These are phyloP conservation scores for Boletus tomentosulus DNA, from an alignment of 768 basidiomycete species.

Conservation along the genomic window DNA sequence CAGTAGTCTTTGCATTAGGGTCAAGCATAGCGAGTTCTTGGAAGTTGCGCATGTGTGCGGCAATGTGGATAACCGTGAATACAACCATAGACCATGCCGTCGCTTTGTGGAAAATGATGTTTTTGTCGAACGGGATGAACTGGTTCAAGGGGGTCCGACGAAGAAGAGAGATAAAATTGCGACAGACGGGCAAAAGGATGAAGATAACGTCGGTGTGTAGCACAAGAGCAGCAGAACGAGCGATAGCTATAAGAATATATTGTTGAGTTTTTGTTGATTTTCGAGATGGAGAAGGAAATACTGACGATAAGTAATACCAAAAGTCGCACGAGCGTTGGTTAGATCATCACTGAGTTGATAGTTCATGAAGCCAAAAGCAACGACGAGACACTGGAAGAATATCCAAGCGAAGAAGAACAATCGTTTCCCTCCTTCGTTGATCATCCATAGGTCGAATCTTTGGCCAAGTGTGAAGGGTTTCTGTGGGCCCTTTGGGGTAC, in stretches of 20 bases:
- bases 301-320: constrained; percentile 78
- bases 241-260: constrained; percentile 53
- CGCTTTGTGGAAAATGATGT: constrained; percentile 85
- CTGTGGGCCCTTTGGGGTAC: constrained; percentile 28
- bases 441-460: constrained; percentile 78
- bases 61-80: constrained; percentile 70
- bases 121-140: constrained; percentile 91
- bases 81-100: constrained; percentile 88
- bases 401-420: constrained; percentile 81
- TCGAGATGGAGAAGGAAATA: constrained; percentile 4
- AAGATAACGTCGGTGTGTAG: constrained; percentile 90
- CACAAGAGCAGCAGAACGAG: constrained; percentile 83
- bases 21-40: constrained; percentile 57
- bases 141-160: constrained; percentile 82
- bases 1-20: constrained; percentile 48
- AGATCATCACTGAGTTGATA: constrained; percentile 81
- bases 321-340: constrained; percentile 56
- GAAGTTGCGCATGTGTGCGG: constrained; percentile 87
- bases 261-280: neutral
- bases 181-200: constrained; percentile 92
- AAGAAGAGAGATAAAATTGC: constrained; percentile 88
- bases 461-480: constrained; percentile 39
- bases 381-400: constrained; percentile 74
- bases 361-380: constrained; percentile 70
- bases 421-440: constrained; percentile 81